phyloP scores from a whole-genome alignment of 805 yeast species.

The Danielia reshetovae region DNA sequence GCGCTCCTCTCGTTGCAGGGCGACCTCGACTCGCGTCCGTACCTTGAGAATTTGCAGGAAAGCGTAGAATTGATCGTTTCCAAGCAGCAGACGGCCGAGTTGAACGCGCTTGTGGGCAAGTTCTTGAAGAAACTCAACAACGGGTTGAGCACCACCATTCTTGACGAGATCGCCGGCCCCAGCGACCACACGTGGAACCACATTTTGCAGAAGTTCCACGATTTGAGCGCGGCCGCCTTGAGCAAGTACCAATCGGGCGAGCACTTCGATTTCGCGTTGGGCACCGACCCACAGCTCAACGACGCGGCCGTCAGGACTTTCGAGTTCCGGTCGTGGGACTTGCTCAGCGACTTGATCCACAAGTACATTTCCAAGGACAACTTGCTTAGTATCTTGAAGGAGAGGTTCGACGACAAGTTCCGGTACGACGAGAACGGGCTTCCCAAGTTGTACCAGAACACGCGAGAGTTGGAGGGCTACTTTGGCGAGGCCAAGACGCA shows the following conservation, averaged over 20 bases:
- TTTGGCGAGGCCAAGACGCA: conserved; percentile 57
- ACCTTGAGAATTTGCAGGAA: conserved; percentile 11
- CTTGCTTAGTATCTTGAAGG: conserved; percentile 63
- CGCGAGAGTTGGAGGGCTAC: conserved; percentile 64
- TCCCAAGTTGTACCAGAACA: conserved; percentile 77
- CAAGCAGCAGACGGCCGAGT: conserved; percentile 33
- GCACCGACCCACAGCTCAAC: conserved; percentile 46
- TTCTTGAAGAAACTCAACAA: conserved; percentile 44
- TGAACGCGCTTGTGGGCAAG: conserved; percentile 30
- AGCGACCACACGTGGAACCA: conserved; percentile 27
- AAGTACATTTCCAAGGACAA: conserved; percentile 65
- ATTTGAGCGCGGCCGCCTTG: conserved; percentile 46
- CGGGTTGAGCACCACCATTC: conserved; percentile 48
- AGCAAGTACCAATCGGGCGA: conserved; percentile 14
- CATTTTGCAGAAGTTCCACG: conserved; percentile 22
- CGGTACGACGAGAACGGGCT: conserved; percentile 78
- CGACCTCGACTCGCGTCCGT: conserved; percentile 22
- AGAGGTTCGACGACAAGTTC: conserved; percentile 76
- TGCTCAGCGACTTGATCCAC: conserved; percentile 53
- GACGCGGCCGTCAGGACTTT: conserved; percentile 39
- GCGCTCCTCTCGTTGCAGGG: conserved; percentile 26
- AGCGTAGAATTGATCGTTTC: conserved; percentile 25
- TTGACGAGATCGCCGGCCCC: conserved; percentile 48
- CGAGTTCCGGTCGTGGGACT: conserved; percentile 59
- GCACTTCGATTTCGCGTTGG: conserved; percentile 61